Conservation (phyloP, 495 filamentous ascomycete species). For the Trypethelium eluteriae region DNA sequence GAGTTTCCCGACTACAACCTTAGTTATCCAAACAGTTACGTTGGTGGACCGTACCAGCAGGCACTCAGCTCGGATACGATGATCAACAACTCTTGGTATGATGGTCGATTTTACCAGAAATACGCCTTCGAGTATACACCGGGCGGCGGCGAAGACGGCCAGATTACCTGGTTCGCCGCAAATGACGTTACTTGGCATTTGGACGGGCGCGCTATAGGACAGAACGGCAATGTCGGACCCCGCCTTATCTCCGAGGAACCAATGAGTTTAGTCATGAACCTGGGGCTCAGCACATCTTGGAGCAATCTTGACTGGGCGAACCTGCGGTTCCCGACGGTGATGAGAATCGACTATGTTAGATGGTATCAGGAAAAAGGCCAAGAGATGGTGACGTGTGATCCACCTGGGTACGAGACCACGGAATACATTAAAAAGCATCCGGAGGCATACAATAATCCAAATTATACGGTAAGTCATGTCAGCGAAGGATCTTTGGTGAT, state of each 20-base stretch:
- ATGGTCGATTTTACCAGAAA: conserved; percentile 31
- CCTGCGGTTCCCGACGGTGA: conserved; percentile 27
- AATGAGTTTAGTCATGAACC: conserved; percentile 30
- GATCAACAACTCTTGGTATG: conserved; percentile 33
- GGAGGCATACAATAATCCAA: conserved; percentile 56
- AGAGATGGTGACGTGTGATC: conserved; percentile 62
- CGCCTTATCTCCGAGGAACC: conserved; percentile 31
- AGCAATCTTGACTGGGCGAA: conserved; percentile 27
- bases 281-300: conserved; percentile 29
- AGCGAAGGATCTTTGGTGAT: conserved; percentile 3
- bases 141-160: conserved; percentile 22
- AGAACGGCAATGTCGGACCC: conserved; percentile 31
- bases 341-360: conserved; percentile 59
- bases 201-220: conserved; percentile 26
- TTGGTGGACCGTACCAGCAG: conserved; percentile 31
- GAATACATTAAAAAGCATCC: conserved; percentile 60
- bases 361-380: conserved; percentile 59
- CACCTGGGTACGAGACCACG: conserved; percentile 59
- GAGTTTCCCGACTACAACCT: conserved; percentile 25
- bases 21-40: conserved; percentile 27
- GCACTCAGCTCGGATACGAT: conserved; percentile 29
- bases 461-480: conserved; percentile 52
- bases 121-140: conserved; percentile 34
- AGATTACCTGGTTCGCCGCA: conserved; percentile 32
- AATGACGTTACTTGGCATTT: conserved; percentile 25